Evolutionary conservation across 495 filamentous ascomycete genomes (phyloP).

Genomic region (Xylaria grammica): DNA sequence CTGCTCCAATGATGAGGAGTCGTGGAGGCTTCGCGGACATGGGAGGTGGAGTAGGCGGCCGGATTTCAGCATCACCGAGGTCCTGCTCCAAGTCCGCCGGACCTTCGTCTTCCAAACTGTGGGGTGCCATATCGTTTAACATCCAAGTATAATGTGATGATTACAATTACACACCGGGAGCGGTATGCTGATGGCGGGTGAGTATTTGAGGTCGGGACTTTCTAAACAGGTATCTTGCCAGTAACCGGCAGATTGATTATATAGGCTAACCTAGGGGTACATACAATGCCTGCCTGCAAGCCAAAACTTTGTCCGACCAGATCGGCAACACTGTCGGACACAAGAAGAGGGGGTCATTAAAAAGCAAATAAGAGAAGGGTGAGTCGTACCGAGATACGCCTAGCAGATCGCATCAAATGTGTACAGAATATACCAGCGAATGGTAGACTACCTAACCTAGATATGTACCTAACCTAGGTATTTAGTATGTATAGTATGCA

Average conservation of each 20-base stretch:
- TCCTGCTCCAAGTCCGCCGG: constrained; percentile 31
- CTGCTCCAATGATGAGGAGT: constrained; percentile 85
- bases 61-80: constrained; percentile 20
- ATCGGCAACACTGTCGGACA: neutral
- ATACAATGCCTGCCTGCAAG: neutral
- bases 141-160: neutral
- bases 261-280: too few species aligned
- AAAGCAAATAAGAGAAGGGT: neutral
- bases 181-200: neutral
- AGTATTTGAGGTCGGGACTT: neutral
- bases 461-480: too few species aligned
- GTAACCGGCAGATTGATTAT: too few species aligned
- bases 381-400: neutral
- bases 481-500: neutral
- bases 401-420: neutral
- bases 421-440: neutral
- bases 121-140: constrained; percentile 31
- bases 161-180: neutral
- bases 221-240: neutral
- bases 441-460: neutral
- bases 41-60: constrained; percentile 38
- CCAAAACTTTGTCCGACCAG: neutral
- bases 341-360: neutral
- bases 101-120: constrained; percentile 33
- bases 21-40: constrained; percentile 54